Evolutionary conservation across 768 basidiomycete genomes (phyloP).

Genomic region (Tylopilus vinaceipallidus): DNA sequence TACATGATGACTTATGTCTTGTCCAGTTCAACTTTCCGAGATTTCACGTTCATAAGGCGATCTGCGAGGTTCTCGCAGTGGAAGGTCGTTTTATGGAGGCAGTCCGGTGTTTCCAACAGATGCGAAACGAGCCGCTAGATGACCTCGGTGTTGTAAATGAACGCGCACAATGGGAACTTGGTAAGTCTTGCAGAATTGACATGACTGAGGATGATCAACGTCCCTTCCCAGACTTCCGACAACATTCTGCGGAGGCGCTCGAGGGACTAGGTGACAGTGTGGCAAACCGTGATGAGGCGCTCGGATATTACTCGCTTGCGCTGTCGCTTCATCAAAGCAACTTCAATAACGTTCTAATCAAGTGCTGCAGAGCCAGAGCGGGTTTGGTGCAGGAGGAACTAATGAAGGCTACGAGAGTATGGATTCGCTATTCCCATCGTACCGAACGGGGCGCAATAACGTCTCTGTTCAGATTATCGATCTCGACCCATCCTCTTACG

Average conservation of each 20-base stretch:
- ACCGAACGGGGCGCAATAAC: no score
- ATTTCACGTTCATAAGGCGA: not conserved
- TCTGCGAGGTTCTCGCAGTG: not conserved
- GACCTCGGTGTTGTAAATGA: not conserved
- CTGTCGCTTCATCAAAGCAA: not conserved
- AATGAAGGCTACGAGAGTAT: constrained; percentile 7
- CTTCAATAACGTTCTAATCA: not conserved
- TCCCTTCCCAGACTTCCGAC: not conserved
- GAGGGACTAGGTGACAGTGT: not conserved
- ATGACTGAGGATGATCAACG: not conserved
- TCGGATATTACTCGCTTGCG: not conserved
- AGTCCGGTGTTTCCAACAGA: not conserved
- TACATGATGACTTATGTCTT: not conserved
- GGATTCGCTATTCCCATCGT: not conserved
- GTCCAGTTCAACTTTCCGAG: constrained; percentile 1
- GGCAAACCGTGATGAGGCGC: not conserved
- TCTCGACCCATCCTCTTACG: not conserved
- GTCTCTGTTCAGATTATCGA: not conserved
- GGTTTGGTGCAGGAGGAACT: constrained; percentile 2
- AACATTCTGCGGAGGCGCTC: not conserved
- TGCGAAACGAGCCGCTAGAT: not conserved
- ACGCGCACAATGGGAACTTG: not conserved
- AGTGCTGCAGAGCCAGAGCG: constrained; percentile 1
- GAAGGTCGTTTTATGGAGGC: no score
- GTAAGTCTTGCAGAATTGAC: no score